A percentile compares a stretch with the other conserved stretches of the same genome.
phyloP scores from a whole-genome alignment of 495 filamentous ascomycete genomes.

The Penicillium flavigenum region DNA sequence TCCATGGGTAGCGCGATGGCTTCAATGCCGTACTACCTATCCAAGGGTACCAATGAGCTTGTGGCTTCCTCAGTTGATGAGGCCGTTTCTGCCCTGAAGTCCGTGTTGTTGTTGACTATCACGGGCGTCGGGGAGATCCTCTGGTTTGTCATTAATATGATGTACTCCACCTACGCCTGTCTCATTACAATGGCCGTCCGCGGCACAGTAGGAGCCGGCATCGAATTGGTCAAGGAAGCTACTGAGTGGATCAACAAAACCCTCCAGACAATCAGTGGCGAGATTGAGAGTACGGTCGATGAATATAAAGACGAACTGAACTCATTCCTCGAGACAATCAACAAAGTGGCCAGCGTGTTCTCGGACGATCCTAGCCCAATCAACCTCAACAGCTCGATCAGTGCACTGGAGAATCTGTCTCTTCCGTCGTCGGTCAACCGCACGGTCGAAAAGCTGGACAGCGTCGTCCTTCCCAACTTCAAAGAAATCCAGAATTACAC shows the following conservation, averaged over 20 bases:
- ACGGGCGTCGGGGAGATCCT: slow-evolving; percentile 84
- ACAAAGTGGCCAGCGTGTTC: slow-evolving; percentile 34
- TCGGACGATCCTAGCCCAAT: slow-evolving; percentile 50
- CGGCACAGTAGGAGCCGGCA: slow-evolving; percentile 69
- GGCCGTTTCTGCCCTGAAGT: slow-evolving; percentile 71
- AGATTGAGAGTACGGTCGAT: slow-evolving; percentile 54
- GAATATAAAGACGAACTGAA: slow-evolving; percentile 63
- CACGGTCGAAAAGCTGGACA: slow-evolving; percentile 66
- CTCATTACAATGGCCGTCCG: slow-evolving; percentile 77
- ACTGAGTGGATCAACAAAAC: slow-evolving; percentile 70
- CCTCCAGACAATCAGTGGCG: slow-evolving; percentile 62
- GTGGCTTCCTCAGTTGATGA: slow-evolving; percentile 74
- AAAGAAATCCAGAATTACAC: slow-evolving; percentile 77
- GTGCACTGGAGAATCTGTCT: slow-evolving; percentile 65
- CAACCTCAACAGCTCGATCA: slow-evolving; percentile 58
- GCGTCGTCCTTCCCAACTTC: slow-evolving; percentile 74
- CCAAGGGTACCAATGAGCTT: slow-evolving; percentile 82
- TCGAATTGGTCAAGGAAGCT: slow-evolving; percentile 67
- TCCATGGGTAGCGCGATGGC: slow-evolving; percentile 93
- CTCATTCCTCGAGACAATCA: slow-evolving; percentile 48
- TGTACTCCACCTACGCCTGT: slow-evolving; percentile 85
- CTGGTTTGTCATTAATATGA: slow-evolving; percentile 84
- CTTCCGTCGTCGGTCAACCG: slow-evolving; percentile 63
- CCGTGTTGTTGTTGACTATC: slow-evolving; percentile 71
- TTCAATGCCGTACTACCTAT: slow-evolving; percentile 93